A percentile compares a stretch with the other conserved stretches of the same genome.
Evolutionary conservation across 495 filamentous ascomycete genomes (phyloP).

Genomic region (Penicillium canescens): DNA sequence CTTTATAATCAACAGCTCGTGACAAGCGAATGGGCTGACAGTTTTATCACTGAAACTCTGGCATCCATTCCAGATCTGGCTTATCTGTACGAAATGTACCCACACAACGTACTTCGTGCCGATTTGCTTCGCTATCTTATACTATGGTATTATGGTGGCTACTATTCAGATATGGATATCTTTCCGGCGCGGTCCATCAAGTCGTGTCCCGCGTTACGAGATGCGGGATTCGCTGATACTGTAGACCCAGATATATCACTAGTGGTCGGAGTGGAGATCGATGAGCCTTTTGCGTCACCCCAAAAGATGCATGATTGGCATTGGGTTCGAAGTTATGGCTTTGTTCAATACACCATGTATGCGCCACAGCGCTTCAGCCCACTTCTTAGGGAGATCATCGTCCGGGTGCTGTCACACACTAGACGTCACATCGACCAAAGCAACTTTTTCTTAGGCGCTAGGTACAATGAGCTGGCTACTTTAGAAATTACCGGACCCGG

Average conservation of each 20-base stretch:
- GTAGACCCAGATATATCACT: slow-evolving; percentile 32
- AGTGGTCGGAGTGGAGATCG: slow-evolving; percentile 41
- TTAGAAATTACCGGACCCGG: slow-evolving; percentile 40
- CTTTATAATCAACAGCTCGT: slow-evolving; percentile 22
- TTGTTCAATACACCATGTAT: slow-evolving; percentile 42
- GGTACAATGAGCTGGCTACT: slow-evolving; percentile 32
- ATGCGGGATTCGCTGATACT: slow-evolving; percentile 14
- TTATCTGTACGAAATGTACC: slow-evolving; percentile 30
- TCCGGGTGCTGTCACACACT: slow-evolving; percentile 38
- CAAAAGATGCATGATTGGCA: slow-evolving; percentile 40
- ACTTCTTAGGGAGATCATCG: slow-evolving; percentile 34
- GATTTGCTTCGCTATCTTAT: slow-evolving; percentile 52
- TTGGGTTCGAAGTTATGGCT: slow-evolving; percentile 40
- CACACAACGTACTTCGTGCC: slow-evolving; percentile 38
- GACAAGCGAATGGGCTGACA: slow-evolving; percentile 26
- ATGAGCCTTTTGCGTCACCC: slow-evolving; percentile 40
- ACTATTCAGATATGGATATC: slow-evolving; percentile 52
- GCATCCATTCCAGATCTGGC: slow-evolving; percentile 31
- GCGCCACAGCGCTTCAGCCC: slow-evolving; percentile 44
- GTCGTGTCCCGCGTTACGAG: slow-evolving; percentile 29
- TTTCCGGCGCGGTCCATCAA: slow-evolving; percentile 33
- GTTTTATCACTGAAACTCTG: slow-evolving; percentile 28
- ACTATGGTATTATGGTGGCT: slow-evolving; percentile 49
- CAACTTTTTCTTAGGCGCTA: slow-evolving; percentile 10
- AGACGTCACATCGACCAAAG: slow-evolving; percentile 24